Conservation (phyloP, 208 protist species). For the Leishmania arabica region DNA sequence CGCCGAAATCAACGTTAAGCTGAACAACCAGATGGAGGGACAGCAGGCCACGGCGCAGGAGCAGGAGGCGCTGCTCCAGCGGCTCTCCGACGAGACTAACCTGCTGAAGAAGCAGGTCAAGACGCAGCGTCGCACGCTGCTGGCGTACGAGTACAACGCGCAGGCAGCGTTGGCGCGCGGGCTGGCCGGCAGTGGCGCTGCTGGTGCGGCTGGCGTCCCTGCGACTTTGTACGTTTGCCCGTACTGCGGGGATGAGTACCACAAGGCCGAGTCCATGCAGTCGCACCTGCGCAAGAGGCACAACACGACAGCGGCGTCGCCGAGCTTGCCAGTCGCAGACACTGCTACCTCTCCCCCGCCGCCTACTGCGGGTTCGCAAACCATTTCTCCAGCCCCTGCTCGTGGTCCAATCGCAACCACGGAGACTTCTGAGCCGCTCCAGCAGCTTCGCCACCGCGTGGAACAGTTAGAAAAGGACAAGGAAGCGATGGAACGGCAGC, state of each 20-base stretch:
- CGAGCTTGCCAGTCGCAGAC: neutral
- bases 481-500: slow-evolving; percentile 60
- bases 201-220: neutral
- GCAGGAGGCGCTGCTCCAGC: slow-evolving; percentile 37
- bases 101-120: slow-evolving; percentile 85
- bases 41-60: slow-evolving; percentile 40
- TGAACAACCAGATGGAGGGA: slow-evolving; percentile 62
- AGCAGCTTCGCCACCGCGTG: slow-evolving; percentile 49
- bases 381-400: slow-evolving; percentile 1
- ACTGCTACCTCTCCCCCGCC: neutral
- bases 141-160: slow-evolving; percentile 85
- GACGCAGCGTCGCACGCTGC: slow-evolving; percentile 74
- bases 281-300: slow-evolving; percentile 91
- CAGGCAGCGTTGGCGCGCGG: slow-evolving; percentile 28
- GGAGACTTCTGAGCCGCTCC: slow-evolving; percentile 19
- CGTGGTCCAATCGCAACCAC: slow-evolving; percentile 2
- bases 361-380: slow-evolving; percentile 15
- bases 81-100: slow-evolving; percentile 58
- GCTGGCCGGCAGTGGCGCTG: slow-evolving; percentile 3
- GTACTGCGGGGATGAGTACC: slow-evolving; percentile 78
- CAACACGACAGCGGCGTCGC: slow-evolving; percentile 4
- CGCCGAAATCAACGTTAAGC: slow-evolving; percentile 77
- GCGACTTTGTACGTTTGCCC: slow-evolving; percentile 42
- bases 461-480: slow-evolving; percentile 63
- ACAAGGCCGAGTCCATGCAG: slow-evolving; percentile 87